Percentiles rank a stretch among this genome's conserved stretches.
Evolutionary conservation across 305 asterid genomes (phyloP).

Genomic region (Fraxinus sp.): DNA sequence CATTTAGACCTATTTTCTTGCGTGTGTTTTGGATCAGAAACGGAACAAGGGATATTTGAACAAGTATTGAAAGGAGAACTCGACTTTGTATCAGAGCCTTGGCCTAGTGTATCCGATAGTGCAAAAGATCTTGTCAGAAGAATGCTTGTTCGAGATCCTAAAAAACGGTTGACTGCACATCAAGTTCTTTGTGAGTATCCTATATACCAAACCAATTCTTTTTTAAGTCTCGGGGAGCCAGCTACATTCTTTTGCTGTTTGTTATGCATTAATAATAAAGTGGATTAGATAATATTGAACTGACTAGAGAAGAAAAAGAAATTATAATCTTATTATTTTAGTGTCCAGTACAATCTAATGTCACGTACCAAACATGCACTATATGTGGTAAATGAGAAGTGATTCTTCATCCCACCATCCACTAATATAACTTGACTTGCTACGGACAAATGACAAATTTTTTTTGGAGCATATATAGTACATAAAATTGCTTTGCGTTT

Average conservation of each 20-base stretch:
- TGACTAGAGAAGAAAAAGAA: not conserved
- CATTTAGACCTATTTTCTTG: not conserved
- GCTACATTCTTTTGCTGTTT: not conserved
- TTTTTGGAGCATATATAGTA: not conserved
- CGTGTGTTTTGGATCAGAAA: slow-evolving; percentile 33
- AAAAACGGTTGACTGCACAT: slow-evolving; percentile 51
- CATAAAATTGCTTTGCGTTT: not conserved
- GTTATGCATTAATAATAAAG: not conserved
- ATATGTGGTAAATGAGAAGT: not conserved
- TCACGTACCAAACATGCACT: not conserved
- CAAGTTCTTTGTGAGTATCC: slow-evolving; percentile 40
- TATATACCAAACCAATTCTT: not conserved
- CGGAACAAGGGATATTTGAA: slow-evolving; percentile 57
- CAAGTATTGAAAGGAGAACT: slow-evolving; percentile 53
- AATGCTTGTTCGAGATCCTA: slow-evolving; percentile 54
- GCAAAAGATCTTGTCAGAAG: slow-evolving; percentile 24
- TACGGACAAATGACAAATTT: not conserved
- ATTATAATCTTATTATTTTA: not conserved
- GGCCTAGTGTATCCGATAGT: slow-evolving; percentile 54
- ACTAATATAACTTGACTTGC: not conserved
- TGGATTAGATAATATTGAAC: not conserved
- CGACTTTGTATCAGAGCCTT: slow-evolving; percentile 51
- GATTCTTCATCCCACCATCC: not conserved
- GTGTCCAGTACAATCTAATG: not conserved
- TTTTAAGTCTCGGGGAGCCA: not conserved